A percentile compares a stretch with the other conserved stretches of the same genome.
These are phyloP conservation scores for Penicillium occitanis DNA, from an alignment of 2,329 filamentous ascomycete species.

Conservation along the genomic window DNA sequence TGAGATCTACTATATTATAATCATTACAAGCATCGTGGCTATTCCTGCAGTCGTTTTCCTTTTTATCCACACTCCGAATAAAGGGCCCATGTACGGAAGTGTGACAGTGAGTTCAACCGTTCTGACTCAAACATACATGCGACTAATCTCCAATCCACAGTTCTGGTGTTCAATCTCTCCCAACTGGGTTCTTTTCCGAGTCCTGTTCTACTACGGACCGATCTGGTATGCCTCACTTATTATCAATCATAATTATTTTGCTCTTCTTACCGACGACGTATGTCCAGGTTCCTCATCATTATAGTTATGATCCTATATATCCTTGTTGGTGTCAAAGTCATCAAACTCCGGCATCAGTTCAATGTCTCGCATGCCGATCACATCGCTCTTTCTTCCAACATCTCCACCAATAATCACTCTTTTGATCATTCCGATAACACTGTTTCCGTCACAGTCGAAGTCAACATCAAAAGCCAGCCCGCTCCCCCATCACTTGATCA, in stretches of 20 bases:
- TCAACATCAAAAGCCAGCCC: neutral
- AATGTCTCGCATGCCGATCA: conserved; percentile 31
- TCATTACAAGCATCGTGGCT: conserved; percentile 34
- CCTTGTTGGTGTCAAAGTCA: conserved; percentile 36
- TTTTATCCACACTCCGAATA: conserved; percentile 33
- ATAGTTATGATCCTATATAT: conserved; percentile 30
- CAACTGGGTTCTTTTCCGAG: conserved; percentile 37
- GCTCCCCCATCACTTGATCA: neutral
- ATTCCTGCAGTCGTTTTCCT: conserved; percentile 39
- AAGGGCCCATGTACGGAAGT: conserved; percentile 39
- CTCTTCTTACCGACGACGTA: neutral
- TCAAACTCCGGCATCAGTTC: conserved; percentile 35
- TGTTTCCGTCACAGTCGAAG: neutral
- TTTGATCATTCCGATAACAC: conserved; percentile 4
- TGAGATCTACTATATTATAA: conserved; percentile 34
- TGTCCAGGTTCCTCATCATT: neutral
- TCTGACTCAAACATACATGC: neutral
- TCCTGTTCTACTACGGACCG: conserved; percentile 39
- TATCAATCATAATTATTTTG: neutral
- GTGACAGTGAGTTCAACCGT: conserved; percentile 32
- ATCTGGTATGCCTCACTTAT: conserved; percentile 32
- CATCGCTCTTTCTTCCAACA: conserved; percentile 29
- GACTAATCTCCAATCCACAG: conserved; percentile 23
- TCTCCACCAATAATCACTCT: conserved; percentile 22
- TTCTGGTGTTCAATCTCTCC: conserved; percentile 43